Percentiles rank a stretch among this genome's conserved stretches.
Conservation (phyloP, 1,284 basidiomycete species). For the Naganishia cerealis region DNA sequence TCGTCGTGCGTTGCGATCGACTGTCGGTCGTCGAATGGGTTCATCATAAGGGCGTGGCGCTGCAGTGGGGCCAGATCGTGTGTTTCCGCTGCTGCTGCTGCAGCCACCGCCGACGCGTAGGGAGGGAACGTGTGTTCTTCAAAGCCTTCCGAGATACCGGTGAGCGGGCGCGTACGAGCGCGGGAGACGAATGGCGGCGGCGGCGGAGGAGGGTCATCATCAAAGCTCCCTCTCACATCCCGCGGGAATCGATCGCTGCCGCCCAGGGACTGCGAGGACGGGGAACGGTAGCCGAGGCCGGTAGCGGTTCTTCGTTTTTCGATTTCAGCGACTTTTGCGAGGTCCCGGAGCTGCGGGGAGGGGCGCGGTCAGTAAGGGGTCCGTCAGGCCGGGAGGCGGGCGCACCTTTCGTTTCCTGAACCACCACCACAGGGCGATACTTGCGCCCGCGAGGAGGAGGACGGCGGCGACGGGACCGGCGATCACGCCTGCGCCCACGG, state of each 20-base stretch:
- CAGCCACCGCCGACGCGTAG: too few species aligned
- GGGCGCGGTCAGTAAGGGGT: too few species aligned
- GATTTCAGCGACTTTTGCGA: conserved; percentile 14
- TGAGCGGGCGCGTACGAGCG: conserved; percentile 4
- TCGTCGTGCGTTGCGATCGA: conserved; percentile 42
- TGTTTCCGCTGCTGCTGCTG: too few species aligned
- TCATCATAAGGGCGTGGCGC: conserved; percentile 33
- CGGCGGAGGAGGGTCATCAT: conserved; percentile 12
- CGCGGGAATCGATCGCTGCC: conserved; percentile 30
- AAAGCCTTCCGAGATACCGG: conserved; percentile 37
- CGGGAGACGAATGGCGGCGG: not conserved
- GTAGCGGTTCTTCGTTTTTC: conserved; percentile 18
- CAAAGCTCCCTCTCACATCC: conserved; percentile 28
- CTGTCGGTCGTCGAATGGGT: conserved; percentile 51
- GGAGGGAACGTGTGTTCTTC: conserved; percentile 8
- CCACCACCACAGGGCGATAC: conserved; percentile 51
- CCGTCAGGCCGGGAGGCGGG: too few species aligned
- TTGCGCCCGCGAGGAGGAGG: conserved; percentile 44
- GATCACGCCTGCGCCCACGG: conserved; percentile 52
- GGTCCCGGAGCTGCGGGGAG: conserved; percentile 15
- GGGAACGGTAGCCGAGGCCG: not conserved
- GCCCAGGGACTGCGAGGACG: too few species aligned
- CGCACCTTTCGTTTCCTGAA: conserved; percentile 52
- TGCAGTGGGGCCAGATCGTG: not conserved
- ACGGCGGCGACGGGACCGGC: conserved; percentile 52